Conservation (phyloP, 352 stramenopile species). For the Globisporangium polare region DNA sequence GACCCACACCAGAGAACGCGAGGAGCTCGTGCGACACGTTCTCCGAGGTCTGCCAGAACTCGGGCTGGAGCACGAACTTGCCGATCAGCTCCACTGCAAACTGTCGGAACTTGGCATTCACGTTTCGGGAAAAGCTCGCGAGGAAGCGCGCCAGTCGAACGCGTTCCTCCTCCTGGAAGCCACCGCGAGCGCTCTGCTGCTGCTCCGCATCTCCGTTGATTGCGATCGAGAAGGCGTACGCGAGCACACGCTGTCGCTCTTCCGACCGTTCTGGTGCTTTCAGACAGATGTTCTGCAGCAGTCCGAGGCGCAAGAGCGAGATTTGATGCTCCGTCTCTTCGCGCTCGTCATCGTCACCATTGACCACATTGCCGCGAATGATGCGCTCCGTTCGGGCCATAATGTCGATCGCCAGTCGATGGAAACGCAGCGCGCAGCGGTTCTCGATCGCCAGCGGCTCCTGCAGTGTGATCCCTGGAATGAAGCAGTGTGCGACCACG, state of each 20-base stretch:
- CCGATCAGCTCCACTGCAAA: constrained; percentile 78
- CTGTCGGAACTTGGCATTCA: constrained; percentile 73
- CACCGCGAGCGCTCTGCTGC: constrained; percentile 9
- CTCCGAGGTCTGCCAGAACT: constrained; percentile 42
- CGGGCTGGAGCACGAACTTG: constrained; percentile 56
- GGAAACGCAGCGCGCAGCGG: constrained; percentile 51
- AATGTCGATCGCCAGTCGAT: constrained; percentile 57
- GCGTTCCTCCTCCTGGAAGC: constrained; percentile 51
- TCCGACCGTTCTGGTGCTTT: constrained; percentile 66
- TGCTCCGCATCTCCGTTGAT: constrained; percentile 20
- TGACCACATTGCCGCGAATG: constrained; percentile 6
- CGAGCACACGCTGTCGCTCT: constrained; percentile 62
- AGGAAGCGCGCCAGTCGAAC: constrained; percentile 65
- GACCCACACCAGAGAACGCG: constrained; percentile 44
- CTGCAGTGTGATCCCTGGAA: constrained; percentile 65
- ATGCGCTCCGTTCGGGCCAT: constrained; percentile 35
- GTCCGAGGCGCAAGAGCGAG: constrained; percentile 44
- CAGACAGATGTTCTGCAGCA: constrained; percentile 79
- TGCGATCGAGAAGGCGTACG: constrained; percentile 42
- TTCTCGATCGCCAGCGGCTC: constrained; percentile 53
- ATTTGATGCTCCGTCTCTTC: constrained; percentile 30
- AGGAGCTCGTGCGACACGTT: constrained; percentile 28
- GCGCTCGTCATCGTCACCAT: constrained; percentile 20
- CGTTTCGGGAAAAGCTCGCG: constrained; percentile 65
- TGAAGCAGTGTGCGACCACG: constrained; percentile 67